Base-by-base conservation (phyloP, 495 filamentous ascomycete genomes). In the Penicillium crystallinum region DNA sequence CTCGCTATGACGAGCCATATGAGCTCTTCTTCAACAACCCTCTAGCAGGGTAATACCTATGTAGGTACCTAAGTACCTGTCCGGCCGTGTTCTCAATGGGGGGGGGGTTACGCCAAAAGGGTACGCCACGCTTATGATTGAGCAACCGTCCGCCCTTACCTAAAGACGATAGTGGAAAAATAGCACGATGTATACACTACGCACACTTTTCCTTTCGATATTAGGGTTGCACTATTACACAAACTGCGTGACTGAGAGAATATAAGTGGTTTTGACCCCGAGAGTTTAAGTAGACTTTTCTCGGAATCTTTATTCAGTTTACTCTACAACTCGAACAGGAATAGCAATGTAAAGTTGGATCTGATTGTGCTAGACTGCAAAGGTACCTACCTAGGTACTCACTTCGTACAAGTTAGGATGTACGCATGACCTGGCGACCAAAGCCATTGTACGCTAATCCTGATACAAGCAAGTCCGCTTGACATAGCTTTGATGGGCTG, bases 71-170 rank as follows among this genome's bases (percentile, higher is more conserved):
- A 21, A 9, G 53, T 46, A 46, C 33, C 30, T 46, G 42, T 38
- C 49, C 54, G 48, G 57, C 54, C 41, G 48, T 53, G 44, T 61
- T 63, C 55, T 38, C 54, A 63, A 60, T 57, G 41, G 44, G 14
- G 30, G 10, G 31, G 31, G 31, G 57, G 54, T 58, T 58, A 53
- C 46, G 47, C 48, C 22, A 53, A 53, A 45, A 57, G 52, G 35
- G 37, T 46, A 53, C 43, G 55, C 58, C 46, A 53, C 46, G 46
- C 56, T 62, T 34, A 53, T 51, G 56, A 56, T 53, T 59, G 59
- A 62, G 59, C 59, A 57, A 57, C 47, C 36, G 14, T 41, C 38
- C 41, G 46, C 57, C 59, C 59, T 63, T 63, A 30, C 59, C 57
- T 63, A 38, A 49, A 31, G 50, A 38, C 29, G 48, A 43, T 43